Percentiles rank a stretch among this genome's conserved stretches.
Evolutionary conservation across 2,329 filamentous ascomycete genomes (phyloP).

Genomic region (Cladosporium phlei): DNA sequence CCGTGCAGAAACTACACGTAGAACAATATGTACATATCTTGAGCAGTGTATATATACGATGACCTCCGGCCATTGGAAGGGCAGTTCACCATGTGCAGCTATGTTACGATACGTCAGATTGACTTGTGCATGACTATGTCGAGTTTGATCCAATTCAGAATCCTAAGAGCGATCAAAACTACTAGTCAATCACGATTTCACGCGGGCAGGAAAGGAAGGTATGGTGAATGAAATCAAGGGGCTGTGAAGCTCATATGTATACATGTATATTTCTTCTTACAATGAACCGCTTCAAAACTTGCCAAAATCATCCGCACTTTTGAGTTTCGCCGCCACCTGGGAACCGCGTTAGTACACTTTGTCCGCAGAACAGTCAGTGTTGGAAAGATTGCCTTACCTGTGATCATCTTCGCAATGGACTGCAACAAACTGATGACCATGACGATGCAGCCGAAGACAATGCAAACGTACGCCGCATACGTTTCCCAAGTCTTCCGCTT

Average conservation of each 20-base stretch:
- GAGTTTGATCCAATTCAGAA: too few species aligned
- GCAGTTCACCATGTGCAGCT: too few species aligned
- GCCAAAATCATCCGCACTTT: conserved; percentile 2
- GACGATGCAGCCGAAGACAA: conserved; percentile 72
- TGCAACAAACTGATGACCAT: conserved; percentile 77
- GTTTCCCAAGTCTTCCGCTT: conserved; percentile 53
- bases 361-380: neutral
- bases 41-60: too few species aligned
- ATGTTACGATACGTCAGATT: too few species aligned
- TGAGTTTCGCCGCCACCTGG: conserved; percentile 4
- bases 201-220: neutral
- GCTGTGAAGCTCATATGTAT: too few species aligned
- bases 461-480: conserved; percentile 64
- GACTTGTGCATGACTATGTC: too few species aligned
- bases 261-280: neutral
- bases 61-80: too few species aligned
- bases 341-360: neutral
- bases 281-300: neutral
- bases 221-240: too few species aligned
- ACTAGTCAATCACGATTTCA: too few species aligned
- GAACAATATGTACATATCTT: too few species aligned
- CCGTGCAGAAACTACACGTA: too few species aligned
- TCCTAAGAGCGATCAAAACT: neutral
- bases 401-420: conserved; percentile 62
- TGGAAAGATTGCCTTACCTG: conserved; percentile 22